Percentiles rank a stretch among this genome's conserved stretches.
phyloP scores from a whole-genome alignment of 169 alveolate genomes.

The Plasmodium vinckei region DNA sequence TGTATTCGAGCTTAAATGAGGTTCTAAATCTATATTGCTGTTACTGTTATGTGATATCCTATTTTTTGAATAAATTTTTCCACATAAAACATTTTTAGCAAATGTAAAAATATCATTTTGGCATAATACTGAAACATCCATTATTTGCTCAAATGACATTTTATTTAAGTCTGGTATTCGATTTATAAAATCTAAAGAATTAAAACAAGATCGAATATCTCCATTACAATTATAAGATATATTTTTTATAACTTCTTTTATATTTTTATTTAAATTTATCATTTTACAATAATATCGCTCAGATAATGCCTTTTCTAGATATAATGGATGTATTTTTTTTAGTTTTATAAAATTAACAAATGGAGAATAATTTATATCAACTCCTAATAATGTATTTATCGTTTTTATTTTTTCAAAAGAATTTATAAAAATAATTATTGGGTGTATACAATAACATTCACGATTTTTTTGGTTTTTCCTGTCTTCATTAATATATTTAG shows the following conservation, averaged over 20 bases:
- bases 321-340: slow-evolving; percentile 61
- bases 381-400: slow-evolving; percentile 69
- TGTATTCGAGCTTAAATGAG: background rate
- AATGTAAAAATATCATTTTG: slow-evolving; percentile 68
- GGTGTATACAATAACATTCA: slow-evolving; percentile 54
- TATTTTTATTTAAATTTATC: slow-evolving; percentile 36
- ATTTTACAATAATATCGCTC: slow-evolving; percentile 63
- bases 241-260: slow-evolving; percentile 51
- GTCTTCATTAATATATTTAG: background rate
- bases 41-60: background rate
- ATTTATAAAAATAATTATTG: slow-evolving; percentile 63
- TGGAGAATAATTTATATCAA: slow-evolving; percentile 66
- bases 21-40: background rate
- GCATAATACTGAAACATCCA: slow-evolving; percentile 23
- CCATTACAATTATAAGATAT: slow-evolving; percentile 66
- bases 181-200: slow-evolving; percentile 64
- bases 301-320: slow-evolving; percentile 44
- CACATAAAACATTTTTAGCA: slow-evolving; percentile 61
- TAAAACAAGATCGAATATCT: slow-evolving; percentile 74
- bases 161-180: slow-evolving; percentile 38
- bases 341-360: slow-evolving; percentile 63
- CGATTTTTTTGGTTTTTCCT: background rate
- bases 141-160: slow-evolving; percentile 45
- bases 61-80: slow-evolving; percentile 12
- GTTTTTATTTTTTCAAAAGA: slow-evolving; percentile 68